Percentiles rank a stretch among this genome's conserved stretches.
phyloP scores from a whole-genome alignment of 2,329 filamentous ascomycete species.

The Penicillium sp. region DNA sequence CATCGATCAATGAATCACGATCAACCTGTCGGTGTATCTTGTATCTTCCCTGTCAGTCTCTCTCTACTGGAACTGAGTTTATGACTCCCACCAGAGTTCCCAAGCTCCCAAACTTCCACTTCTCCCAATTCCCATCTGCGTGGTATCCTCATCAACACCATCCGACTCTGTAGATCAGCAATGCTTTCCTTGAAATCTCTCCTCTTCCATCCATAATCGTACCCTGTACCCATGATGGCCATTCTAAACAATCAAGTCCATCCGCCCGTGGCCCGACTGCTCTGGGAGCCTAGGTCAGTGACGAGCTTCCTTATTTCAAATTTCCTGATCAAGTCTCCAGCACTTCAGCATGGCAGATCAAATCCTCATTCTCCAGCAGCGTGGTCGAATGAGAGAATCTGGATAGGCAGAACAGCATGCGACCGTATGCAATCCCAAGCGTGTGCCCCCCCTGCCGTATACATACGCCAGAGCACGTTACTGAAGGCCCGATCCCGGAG shows the following conservation, averaged over 20 bases:
- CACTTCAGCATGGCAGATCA: background rate
- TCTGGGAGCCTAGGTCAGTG: slow-evolving; percentile 39
- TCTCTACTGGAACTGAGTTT: background rate
- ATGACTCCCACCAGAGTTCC: background rate
- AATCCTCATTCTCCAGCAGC: slow-evolving; percentile 1
- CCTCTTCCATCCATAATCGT: background rate
- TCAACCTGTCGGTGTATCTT: slow-evolving; percentile 9
- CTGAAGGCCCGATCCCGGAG: background rate
- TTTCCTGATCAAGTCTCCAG: background rate
- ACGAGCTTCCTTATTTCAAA: background rate
- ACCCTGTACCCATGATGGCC: slow-evolving; percentile 7
- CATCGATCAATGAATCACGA: slow-evolving; percentile 1
- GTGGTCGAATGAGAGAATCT: background rate
- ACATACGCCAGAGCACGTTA: background rate
- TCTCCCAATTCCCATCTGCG: too few species aligned
- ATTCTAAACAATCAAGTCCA: slow-evolving; percentile 15
- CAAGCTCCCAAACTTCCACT: background rate
- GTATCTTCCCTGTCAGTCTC: background rate
- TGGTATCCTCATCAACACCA: background rate
- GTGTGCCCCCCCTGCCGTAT: background rate
- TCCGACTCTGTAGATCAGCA: background rate
- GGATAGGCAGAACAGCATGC: background rate
- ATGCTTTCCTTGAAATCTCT: background rate
- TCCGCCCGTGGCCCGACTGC: slow-evolving; percentile 31
- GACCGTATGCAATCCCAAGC: slow-evolving; percentile 14